Conservation (phyloP, 1,139 yeast species). For the Candida pseudocylindracea region DNA sequence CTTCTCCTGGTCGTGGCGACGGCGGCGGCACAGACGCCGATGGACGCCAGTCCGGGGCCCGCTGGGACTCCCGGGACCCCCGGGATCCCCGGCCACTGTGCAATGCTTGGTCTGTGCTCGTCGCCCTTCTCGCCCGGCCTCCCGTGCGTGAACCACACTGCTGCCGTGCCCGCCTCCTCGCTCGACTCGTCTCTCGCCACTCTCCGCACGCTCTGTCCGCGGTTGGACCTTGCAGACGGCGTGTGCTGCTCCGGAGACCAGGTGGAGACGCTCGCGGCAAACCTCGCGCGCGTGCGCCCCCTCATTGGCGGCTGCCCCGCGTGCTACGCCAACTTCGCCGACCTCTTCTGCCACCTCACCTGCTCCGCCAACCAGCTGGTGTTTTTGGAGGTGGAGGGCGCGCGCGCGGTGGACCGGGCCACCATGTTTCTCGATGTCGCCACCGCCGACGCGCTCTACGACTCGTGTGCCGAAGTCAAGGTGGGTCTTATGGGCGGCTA, state of each 20-base stretch:
- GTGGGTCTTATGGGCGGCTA: constrained; percentile 89
- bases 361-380: constrained; percentile 71
- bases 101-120: too few relatives aligned
- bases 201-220: too few relatives aligned
- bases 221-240: constrained; percentile 18
- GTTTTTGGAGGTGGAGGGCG: constrained; percentile 46
- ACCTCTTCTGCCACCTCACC: constrained; percentile 72
- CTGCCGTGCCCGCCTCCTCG: too few relatives aligned
- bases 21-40: too few relatives aligned
- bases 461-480: constrained; percentile 76
- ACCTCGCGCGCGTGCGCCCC: constrained; percentile 54
- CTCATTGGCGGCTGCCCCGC: constrained; percentile 89
- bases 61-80: too few relatives aligned
- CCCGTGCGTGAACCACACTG: too few relatives aligned
- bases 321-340: constrained; percentile 66
- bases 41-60: too few relatives aligned
- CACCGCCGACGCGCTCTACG: constrained; percentile 45
- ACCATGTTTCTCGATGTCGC: constrained; percentile 35
- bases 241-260: constrained; percentile 22
- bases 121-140: too few relatives aligned
- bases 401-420: constrained; percentile 44
- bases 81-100: too few relatives aligned
- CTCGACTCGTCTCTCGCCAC: too few relatives aligned
- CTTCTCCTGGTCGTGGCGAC: too few relatives aligned
- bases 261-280: constrained; percentile 14